These are phyloP conservation scores for Phylloporus scabripes DNA, from an alignment of 768 basidiomycete genomes.

Conservation along the genomic window DNA sequence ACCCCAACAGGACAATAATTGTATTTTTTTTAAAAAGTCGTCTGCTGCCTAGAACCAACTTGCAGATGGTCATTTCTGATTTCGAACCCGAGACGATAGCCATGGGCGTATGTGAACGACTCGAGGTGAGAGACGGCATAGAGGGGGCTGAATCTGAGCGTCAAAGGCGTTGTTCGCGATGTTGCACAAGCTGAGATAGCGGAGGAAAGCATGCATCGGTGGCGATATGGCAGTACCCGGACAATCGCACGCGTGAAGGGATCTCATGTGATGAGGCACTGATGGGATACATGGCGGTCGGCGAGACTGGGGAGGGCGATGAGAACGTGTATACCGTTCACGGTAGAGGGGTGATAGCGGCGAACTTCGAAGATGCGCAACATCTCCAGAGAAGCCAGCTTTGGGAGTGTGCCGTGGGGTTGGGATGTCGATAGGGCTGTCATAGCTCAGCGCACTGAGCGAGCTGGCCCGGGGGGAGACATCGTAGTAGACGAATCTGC, in stretches of 20 bases:
- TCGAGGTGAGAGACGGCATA: slow-evolving; percentile 30
- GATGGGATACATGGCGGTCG: slow-evolving; percentile 34
- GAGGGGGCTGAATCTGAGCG: slow-evolving; percentile 19
- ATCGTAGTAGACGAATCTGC: slow-evolving; percentile 29
- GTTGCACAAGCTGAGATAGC: slow-evolving; percentile 28
- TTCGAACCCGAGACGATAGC: slow-evolving; percentile 33
- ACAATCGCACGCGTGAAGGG: too few species aligned
- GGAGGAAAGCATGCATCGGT: slow-evolving; percentile 15
- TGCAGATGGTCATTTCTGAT: slow-evolving; percentile 33
- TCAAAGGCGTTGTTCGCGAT: slow-evolving; percentile 36
- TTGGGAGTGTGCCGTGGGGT: slow-evolving; percentile 28
- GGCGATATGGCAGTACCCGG: slow-evolving; percentile 29
- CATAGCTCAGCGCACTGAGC: slow-evolving; percentile 25
- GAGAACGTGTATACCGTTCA: slow-evolving; percentile 7
- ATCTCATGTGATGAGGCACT: slow-evolving; percentile 28
- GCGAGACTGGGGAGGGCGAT: too few species aligned
- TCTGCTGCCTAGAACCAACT: slow-evolving; percentile 33
- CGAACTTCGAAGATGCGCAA: slow-evolving; percentile 33
- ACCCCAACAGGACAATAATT: too few species aligned
- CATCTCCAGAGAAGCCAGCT: slow-evolving; percentile 22
- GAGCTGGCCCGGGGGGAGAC: slow-evolving; percentile 14
- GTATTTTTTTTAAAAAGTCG: too few species aligned
- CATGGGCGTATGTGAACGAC: slow-evolving; percentile 33
- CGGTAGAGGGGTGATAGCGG: slow-evolving; percentile 18
- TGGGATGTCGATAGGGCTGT: slow-evolving; percentile 25